Base-by-base conservation (phyloP, 176 grass and related monocot genomes). In the Elaeis guineensis region DNA sequence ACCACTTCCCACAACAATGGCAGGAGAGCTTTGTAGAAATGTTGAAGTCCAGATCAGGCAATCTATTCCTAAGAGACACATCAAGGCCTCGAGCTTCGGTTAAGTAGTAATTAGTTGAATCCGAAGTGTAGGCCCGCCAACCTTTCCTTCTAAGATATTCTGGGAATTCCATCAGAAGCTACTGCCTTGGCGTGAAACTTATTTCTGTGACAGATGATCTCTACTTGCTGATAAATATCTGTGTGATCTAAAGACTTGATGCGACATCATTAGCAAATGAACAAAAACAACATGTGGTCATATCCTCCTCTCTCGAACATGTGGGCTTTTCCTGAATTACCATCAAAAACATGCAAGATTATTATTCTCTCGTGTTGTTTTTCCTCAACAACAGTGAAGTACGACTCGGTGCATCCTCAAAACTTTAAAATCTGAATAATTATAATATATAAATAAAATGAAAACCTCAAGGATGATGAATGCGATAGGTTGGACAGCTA, bases 191-290 rank as follows among this genome's bases (percentile, higher is more conserved):
- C 86, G 1, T 75, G 82, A 78, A 90, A 90, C 1, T 58, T 57
- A 1, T 26, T 75, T 52, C 6, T 55, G 52, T 49, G 50, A 20
- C 66, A 61, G 4, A 90, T 61, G 55, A 90, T 70, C 67, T 90
- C 78, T 11, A 90, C 49, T 70, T 85, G 78, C 51, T 90, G 86
- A 74, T 90, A 82, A 12, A 90, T 54, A 29, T 90, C 75, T 12
- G 58, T 66, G 30, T 83, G 71, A 52, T 85, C 63, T 21, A 90
- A 82, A 19, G 78, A 50, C 22, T 80, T 11, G 81, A 75, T 30
- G 69, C 30, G 5, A 55, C 71, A 61, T 82, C 74, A 16, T 25
- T 26, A 72, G 76, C 49, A 51, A 61, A 49, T 12, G 22, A 26
- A 66, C 62, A 77, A 57, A 82, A 57, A 61, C 77, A 89, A 72